Evolutionary conservation across 352 stramenopile genomes (phyloP).

Genomic region (Pythium phragmitis): DNA sequence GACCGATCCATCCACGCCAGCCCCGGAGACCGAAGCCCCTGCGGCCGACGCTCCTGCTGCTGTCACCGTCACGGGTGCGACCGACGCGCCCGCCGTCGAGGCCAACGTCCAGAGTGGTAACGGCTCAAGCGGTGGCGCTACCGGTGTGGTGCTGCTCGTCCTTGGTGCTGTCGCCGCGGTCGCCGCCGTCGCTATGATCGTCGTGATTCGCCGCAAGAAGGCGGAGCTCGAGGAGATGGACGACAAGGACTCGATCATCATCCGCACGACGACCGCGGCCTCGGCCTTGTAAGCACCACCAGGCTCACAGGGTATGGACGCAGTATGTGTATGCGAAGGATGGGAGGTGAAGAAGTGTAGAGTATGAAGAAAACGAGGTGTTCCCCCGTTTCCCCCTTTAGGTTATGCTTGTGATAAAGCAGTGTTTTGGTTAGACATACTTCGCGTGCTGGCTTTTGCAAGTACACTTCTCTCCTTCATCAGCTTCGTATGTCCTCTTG

Average conservation of each 20-base stretch:
- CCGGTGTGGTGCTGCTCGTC: constrained; percentile 13
- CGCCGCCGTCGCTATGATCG: constrained; percentile 29
- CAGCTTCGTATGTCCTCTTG: no score
- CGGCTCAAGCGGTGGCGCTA: background rate
- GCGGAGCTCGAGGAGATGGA: constrained; percentile 29
- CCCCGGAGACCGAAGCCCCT: background rate
- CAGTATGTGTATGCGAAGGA: background rate
- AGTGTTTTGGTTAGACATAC: no score
- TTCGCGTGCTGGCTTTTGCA: no score
- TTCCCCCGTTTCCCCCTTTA: no score
- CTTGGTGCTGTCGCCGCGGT: constrained; percentile 21
- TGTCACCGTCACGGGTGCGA: constrained; percentile 6
- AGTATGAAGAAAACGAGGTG: background rate
- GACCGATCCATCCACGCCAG: background rate
- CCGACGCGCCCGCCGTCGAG: constrained; percentile 14
- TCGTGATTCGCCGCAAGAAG: constrained; percentile 37
- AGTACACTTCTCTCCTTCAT: no score
- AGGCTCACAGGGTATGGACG: background rate
- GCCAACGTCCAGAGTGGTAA: constrained; percentile 21
- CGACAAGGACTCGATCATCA: constrained; percentile 30
- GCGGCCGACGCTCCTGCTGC: constrained; percentile 1
- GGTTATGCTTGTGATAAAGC: no score
- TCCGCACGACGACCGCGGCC: constrained; percentile 20
- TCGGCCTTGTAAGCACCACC: constrained; percentile 19
- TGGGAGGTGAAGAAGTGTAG: constrained; percentile 1